These are phyloP conservation scores for Passalora sequoiae DNA, from an alignment of 2,329 filamentous ascomycete genomes.

Conservation along the genomic window DNA sequence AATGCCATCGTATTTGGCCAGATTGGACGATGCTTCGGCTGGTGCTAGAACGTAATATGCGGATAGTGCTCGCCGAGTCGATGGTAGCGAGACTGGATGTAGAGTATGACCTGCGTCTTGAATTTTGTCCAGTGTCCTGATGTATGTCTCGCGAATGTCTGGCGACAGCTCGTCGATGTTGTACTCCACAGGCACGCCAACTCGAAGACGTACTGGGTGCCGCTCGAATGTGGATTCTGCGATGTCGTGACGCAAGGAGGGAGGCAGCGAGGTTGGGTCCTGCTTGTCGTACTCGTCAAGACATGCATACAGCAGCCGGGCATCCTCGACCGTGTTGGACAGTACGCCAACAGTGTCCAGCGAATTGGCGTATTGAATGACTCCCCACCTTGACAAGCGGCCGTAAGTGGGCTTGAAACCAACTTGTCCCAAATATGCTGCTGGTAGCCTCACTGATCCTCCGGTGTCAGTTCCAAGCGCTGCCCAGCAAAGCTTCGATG, in stretches of 20 bases:
- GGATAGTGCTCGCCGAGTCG: constrained; percentile 77
- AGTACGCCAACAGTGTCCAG: constrained; percentile 84
- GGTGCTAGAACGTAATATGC: constrained; percentile 95
- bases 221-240: constrained; percentile 2
- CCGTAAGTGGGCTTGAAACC: constrained; percentile 94
- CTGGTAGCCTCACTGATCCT: constrained; percentile 79
- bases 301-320: constrained; percentile 39
- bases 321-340: constrained; percentile 51
- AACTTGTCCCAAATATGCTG: constrained; percentile 75
- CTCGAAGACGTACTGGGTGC: constrained; percentile 45
- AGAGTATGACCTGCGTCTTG: constrained; percentile 63
- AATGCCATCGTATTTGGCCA: constrained; percentile 96
- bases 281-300: constrained; percentile 58
- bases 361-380: constrained; percentile 88
- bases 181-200: constrained; percentile 68
- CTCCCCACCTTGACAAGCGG: constrained; percentile 75
- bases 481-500: constrained; percentile 56
- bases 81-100: constrained; percentile 72
- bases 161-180: constrained; percentile 77
- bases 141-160: constrained; percentile 66
- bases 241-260: constrained; percentile 50
- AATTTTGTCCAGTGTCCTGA: constrained; percentile 55
- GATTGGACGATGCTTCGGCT: constrained; percentile 90
- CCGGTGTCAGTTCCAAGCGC: constrained; percentile 92
- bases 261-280: constrained; percentile 69